Percentiles rank a stretch among this genome's conserved stretches.
Conservation (phyloP, 768 basidiomycete genomes). For the Pleurotus platypus region DNA sequence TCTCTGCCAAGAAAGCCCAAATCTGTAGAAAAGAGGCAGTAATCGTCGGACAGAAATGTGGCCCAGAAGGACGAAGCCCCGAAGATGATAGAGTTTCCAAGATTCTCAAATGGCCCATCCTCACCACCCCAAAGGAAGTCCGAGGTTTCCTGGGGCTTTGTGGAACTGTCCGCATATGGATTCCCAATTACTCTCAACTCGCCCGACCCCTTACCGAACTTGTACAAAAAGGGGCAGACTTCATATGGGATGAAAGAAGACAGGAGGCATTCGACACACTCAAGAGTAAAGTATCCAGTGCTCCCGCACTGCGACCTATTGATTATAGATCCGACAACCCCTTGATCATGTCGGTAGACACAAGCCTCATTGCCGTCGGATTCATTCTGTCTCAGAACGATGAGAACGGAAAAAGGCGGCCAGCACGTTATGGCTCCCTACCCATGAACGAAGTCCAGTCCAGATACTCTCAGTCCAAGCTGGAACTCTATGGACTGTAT, state of each 20-base stretch:
- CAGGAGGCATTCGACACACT: slow-evolving; percentile 18
- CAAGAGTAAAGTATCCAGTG: slow-evolving; percentile 3
- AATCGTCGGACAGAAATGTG: slow-evolving; percentile 30
- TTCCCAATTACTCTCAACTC: slow-evolving; percentile 12
- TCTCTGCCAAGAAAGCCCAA: slow-evolving; percentile 25
- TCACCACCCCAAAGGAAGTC: slow-evolving; percentile 15
- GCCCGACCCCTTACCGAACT: slow-evolving; percentile 16
- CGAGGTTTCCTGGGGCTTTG: slow-evolving; percentile 19
- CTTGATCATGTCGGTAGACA: slow-evolving; percentile 28
- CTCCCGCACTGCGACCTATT: slow-evolving; percentile 22
- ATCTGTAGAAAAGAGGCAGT: slow-evolving; percentile 18
- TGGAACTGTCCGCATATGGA: slow-evolving; percentile 21
- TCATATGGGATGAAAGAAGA: slow-evolving; percentile 18
- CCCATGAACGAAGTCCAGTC: slow-evolving; percentile 22
- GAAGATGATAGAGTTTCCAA: slow-evolving; percentile 22
- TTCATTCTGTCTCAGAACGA: slow-evolving; percentile 27
- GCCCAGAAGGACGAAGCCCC: slow-evolving; percentile 22
- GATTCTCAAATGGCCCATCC: slow-evolving; percentile 19
- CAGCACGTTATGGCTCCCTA: slow-evolving; percentile 25
- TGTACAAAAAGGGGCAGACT: slow-evolving; percentile 14
- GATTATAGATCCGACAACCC: slow-evolving; percentile 22
- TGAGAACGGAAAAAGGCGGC: slow-evolving; percentile 14
- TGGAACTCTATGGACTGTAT: slow-evolving; percentile 27
- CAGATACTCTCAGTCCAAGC: slow-evolving; percentile 25
- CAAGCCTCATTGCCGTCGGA: slow-evolving; percentile 21